Conservation (phyloP, 495 filamentous ascomycete species). For the Chaetomium fimeti region DNA sequence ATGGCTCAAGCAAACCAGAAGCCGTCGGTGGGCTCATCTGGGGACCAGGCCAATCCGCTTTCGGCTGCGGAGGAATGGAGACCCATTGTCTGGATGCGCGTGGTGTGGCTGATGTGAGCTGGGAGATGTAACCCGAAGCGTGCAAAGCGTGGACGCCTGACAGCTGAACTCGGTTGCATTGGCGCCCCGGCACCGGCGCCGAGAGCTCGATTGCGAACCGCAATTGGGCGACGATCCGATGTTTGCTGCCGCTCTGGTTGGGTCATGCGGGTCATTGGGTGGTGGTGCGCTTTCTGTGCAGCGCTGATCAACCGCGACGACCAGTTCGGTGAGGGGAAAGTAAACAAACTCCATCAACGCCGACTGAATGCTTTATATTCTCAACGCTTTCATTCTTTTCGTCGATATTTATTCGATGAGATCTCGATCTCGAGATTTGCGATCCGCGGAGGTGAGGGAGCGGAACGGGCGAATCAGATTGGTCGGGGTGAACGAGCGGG, state of each 20-base stretch:
- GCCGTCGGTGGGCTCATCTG: slow-evolving; percentile 1
- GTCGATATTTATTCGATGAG: not conserved
- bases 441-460: slow-evolving; percentile 5
- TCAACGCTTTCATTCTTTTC: not conserved
- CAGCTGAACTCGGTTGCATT: slow-evolving; percentile 18
- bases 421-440: not conserved
- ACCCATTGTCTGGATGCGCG: slow-evolving; percentile 1
- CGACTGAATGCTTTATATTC: not conserved
- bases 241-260: slow-evolving; percentile 14
- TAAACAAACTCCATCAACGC: slow-evolving; percentile 29
- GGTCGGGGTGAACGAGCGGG: slow-evolving; percentile 7
- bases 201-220: slow-evolving; percentile 13
- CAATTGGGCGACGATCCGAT: slow-evolving; percentile 29
- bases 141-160: slow-evolving; percentile 22
- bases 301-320: slow-evolving; percentile 11
- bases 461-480: slow-evolving; percentile 14
- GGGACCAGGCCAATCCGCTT: slow-evolving; percentile 15
- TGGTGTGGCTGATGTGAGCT: slow-evolving; percentile 33
- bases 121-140: slow-evolving; percentile 23
- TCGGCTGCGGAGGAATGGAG: slow-evolving; percentile 22
- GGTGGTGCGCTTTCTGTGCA: slow-evolving; percentile 13
- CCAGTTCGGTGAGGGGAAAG: slow-evolving; percentile 16
- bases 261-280: slow-evolving; percentile 28
- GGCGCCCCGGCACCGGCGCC: slow-evolving; percentile 26
- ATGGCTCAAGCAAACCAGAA: slow-evolving; percentile 12